These are phyloP conservation scores for Plantago major DNA, from an alignment of 257 asterid species.

Conservation along the genomic window DNA sequence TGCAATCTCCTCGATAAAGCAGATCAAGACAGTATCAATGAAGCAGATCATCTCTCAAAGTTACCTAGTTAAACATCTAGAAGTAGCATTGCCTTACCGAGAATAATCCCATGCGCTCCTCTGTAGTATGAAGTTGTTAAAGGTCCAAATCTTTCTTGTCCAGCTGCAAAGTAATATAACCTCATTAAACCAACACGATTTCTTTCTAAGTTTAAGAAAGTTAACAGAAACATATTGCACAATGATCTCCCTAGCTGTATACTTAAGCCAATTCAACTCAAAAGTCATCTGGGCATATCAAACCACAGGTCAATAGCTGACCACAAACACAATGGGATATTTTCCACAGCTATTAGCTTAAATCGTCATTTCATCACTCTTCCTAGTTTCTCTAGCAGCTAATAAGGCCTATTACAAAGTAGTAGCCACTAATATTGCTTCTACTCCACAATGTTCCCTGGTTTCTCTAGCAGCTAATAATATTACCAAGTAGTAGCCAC, in stretches of 20 bases:
- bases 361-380: neutral
- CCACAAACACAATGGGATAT: too few relatives aligned
- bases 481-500: too few relatives aligned
- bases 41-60: neutral
- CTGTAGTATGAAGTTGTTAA: conserved; percentile 71
- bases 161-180: conserved; percentile 46
- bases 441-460: too few relatives aligned
- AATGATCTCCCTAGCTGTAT: neutral
- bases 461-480: too few relatives aligned
- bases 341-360: neutral
- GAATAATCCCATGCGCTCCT: conserved; percentile 90
- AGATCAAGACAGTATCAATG: neutral
- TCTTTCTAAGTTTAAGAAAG: neutral
- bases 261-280: neutral
- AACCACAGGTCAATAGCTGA: too few relatives aligned
- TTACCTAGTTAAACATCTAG: neutral
- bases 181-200: neutral
- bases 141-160: conserved; percentile 83
- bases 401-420: too few relatives aligned
- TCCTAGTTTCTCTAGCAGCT: too few relatives aligned
- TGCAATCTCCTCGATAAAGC: too few relatives aligned
- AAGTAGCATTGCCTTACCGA: conserved; percentile 36
- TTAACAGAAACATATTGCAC: neutral
- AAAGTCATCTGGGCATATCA: neutral
- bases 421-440: too few relatives aligned